Percentiles rank a stretch among this genome's conserved stretches.
phyloP scores from a whole-genome alignment of 139 green algal genomes.

The Nannochloris sp. region DNA sequence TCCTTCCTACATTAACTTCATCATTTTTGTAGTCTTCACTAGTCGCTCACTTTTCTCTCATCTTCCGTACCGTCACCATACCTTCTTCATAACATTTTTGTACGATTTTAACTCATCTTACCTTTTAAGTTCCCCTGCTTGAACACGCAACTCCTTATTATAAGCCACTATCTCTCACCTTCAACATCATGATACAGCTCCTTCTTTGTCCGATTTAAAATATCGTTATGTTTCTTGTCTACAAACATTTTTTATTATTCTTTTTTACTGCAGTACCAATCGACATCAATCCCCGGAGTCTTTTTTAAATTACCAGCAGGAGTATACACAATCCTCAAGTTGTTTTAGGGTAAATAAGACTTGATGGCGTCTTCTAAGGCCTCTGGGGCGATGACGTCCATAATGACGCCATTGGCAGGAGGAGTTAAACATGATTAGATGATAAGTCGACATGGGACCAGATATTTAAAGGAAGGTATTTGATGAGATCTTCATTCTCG shows the following conservation, averaged over 20 bases:
- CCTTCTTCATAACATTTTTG: conserved; percentile 48
- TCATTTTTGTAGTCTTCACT: conserved; percentile 88
- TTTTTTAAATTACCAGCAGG: conserved; percentile 91
- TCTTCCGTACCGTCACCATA: conserved; percentile 71
- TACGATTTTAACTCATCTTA: conserved; percentile 72
- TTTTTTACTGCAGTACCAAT: conserved; percentile 75
- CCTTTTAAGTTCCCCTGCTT: conserved; percentile 46
- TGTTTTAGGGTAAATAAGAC: conserved; percentile 92
- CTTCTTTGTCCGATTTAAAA: conserved; percentile 85
- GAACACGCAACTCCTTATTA: conserved; percentile 32
- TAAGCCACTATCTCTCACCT: conserved; percentile 58
- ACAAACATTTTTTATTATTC: conserved; percentile 59
- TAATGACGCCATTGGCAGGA: conserved; percentile 51
- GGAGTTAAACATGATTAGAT: conserved; percentile 93
- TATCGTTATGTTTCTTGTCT: conserved; percentile 73
- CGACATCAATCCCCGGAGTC: conserved; percentile 57
- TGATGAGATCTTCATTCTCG: conserved; percentile 89
- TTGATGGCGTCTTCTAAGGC: conserved; percentile 85
- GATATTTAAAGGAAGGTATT: conserved; percentile 46
- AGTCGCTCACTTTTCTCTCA: conserved; percentile 68
- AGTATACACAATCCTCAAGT: conserved; percentile 88
- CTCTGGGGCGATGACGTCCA: conserved; percentile 73
- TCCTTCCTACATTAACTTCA: too few relatives aligned
- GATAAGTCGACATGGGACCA: conserved; percentile 97
- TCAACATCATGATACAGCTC: conserved; percentile 76